Conservation (phyloP, 2,329 filamentous ascomycete genomes). For the Xylariaceae sp. region DNA sequence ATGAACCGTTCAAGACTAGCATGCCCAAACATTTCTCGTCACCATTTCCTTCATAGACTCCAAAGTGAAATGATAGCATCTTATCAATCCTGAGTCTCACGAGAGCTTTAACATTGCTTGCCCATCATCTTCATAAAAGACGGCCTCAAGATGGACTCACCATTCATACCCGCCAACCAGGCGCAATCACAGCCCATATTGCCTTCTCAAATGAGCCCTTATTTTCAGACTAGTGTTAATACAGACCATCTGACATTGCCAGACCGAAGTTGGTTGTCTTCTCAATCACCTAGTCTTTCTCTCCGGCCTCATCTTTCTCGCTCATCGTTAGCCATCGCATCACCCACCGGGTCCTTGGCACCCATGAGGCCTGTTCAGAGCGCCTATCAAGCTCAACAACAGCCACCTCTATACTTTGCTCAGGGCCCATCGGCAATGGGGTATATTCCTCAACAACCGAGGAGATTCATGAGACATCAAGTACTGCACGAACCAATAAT, state of each 20-base stretch:
- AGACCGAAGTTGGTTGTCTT: conserved; percentile 3
- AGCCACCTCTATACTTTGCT: conserved; percentile 5
- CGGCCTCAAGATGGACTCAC: conserved; percentile 1
- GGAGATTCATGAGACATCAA: not conserved
- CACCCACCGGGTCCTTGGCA: not conserved
- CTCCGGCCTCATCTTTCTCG: not conserved
- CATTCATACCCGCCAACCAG: not conserved
- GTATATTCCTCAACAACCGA: conserved; percentile 4
- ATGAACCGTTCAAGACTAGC: not conserved
- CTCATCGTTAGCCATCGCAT: not conserved
- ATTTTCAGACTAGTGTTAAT: conserved; percentile 4
- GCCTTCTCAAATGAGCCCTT: conserved; percentile 6
- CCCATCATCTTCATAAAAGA: not conserved
- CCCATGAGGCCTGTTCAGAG: not conserved
- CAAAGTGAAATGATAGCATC: not conserved
- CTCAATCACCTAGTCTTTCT: not conserved
- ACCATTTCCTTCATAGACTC: not conserved
- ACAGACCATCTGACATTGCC: not conserved
- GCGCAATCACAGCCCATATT: conserved; percentile 9
- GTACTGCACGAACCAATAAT: conserved; percentile 5
- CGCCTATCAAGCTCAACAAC: conserved; percentile 1
- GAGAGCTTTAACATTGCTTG: not conserved
- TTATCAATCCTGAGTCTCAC: not conserved
- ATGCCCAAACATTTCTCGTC: not conserved
- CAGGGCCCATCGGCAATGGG: conserved; percentile 10